Percentiles rank a stretch among this genome's conserved stretches.
phyloP scores from a whole-genome alignment of 108 stramenopile genomes.

The Aurantiochytrium sp. region DNA sequence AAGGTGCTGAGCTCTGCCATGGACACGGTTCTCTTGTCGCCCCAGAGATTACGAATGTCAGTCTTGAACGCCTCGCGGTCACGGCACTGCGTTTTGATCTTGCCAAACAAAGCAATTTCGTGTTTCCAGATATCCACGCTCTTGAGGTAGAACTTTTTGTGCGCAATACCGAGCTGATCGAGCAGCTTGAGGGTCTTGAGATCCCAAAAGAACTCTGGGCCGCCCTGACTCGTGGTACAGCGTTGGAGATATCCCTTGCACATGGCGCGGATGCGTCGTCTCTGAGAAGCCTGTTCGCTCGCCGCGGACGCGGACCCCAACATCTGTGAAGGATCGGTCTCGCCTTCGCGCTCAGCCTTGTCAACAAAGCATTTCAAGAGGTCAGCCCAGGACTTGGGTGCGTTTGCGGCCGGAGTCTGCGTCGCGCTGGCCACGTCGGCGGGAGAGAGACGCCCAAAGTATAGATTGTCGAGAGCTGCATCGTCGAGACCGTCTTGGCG shows the following conservation, averaged over 20 bases:
- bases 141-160: neutral
- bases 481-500: neutral
- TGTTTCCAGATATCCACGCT: neutral
- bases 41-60: neutral
- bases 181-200: neutral
- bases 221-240: neutral
- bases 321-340: neutral
- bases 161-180: neutral
- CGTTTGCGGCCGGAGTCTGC: neutral
- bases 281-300: too few relatives aligned
- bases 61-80: neutral
- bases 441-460: neutral
- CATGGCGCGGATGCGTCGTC: neutral
- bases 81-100: neutral
- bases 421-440: neutral
- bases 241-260: neutral
- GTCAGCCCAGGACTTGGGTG: neutral
- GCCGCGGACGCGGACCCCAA: too few relatives aligned
- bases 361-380: neutral
- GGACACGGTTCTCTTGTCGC: neutral
- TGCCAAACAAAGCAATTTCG: neutral
- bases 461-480: neutral
- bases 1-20: neutral
- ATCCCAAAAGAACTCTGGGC: neutral
- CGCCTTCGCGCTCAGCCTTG: neutral